Evolutionary conservation across 805 yeast genomes (phyloP), one percentile per base, ranked within the genome.

Genomic region (Diddensiella transvaalensis): DNA sequence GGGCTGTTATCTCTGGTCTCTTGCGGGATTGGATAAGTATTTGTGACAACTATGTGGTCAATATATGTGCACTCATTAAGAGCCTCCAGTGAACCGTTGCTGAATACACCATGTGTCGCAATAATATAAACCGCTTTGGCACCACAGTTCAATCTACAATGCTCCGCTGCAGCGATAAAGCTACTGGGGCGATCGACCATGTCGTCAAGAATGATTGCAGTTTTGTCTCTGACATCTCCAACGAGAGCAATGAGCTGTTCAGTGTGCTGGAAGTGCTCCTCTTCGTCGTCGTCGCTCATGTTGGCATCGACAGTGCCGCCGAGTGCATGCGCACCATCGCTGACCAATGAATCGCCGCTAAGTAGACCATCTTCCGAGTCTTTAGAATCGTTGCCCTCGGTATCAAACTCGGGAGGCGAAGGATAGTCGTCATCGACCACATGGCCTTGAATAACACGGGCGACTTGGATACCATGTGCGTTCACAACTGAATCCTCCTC

Each of bases 131-230:
- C 96, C 50, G 80, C 77, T 60, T 83, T 85, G 52, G 99, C 99
- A 49, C 99, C 99, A 72, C 99, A 93, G 68, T 90, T 91, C 68
- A 87, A 75, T 57, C 95, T 79, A 66, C 95, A 80, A 71, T 93
- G 99, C 71, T 93, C 99, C 29, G 99, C 99, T 38, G 99, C 99
- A 24, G 97, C 91, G 55, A 93, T 85, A 64, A 90, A 91, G 6
- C 95, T 82, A 55, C 84, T 83, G 40, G 96, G 96, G 65, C 93
- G 88, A 65, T 93, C 99, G 60, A 93, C 85, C 95, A 93, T 87
- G 66, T 93, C 99, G 70, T 93, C 99, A 50, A 93, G 75, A 51
- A 93, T 86, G 57, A 93, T 87, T 17, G 97, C 98, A 4, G 95
- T 86, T 67, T 87, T 87, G 59, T 82, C 85, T 56, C 86, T 82